Conservation (phyloP, 176 grass and related monocot species). For the Neostapfia colusana region DNA sequence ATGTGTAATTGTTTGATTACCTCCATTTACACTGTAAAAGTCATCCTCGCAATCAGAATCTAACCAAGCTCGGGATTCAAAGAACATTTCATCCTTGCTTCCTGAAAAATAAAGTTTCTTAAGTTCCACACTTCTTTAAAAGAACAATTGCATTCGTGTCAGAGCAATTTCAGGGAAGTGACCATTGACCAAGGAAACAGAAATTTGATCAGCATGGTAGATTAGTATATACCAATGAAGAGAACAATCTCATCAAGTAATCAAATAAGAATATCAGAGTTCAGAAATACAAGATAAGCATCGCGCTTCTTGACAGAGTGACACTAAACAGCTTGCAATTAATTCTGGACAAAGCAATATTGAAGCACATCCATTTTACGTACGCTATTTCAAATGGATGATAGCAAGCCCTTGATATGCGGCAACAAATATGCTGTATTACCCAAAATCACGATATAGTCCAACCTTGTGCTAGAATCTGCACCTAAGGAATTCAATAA, state of each 20-base stretch:
- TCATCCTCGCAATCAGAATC: conserved; percentile 96
- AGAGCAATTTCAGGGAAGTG: not conserved
- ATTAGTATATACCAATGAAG: not conserved
- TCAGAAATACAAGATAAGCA: not conserved
- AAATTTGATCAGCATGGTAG: not conserved
- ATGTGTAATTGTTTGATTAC: conserved; percentile 42
- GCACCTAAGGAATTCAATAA: conserved; percentile 15
- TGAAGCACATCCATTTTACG: not conserved
- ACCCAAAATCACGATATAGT: not conserved
- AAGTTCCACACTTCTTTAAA: conserved; percentile 12
- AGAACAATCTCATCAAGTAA: not conserved
- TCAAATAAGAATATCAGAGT: not conserved
- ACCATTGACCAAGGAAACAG: not conserved
- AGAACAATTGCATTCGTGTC: not conserved
- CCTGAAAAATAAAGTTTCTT: conserved; percentile 46
- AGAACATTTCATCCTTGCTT: conserved; percentile 88
- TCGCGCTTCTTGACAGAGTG: not conserved
- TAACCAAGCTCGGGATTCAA: conserved; percentile 71
- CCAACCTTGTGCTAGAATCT: not conserved
- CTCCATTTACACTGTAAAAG: conserved; percentile 97
- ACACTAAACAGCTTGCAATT: conserved; percentile 10
- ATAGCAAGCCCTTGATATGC: conserved; percentile 25
- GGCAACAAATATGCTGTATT: not conserved
- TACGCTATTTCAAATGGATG: conserved; percentile 13
- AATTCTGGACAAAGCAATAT: conserved; percentile 10